These are phyloP conservation scores for Botrytis porri DNA, from an alignment of 2,329 filamentous ascomycete genomes.

Conservation along the genomic window DNA sequence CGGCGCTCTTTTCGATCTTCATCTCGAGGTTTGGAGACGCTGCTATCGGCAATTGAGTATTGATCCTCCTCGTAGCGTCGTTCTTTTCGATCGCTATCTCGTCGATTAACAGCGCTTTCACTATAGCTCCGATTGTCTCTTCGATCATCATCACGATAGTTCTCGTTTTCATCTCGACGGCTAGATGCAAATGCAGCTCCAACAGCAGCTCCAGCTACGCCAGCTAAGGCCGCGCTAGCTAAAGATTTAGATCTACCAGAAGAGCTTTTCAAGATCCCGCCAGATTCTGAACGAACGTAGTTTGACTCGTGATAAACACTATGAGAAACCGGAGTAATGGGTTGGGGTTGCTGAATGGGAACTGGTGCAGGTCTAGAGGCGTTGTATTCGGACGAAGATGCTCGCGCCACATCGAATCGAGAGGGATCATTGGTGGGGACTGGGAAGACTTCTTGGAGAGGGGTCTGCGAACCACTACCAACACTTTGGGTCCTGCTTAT, in stretches of 20 bases:
- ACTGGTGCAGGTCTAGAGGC: constrained; percentile 55
- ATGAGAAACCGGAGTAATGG: constrained; percentile 68
- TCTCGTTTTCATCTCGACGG: constrained; percentile 34
- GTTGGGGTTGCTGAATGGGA: constrained; percentile 81
- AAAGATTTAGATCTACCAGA: constrained; percentile 43
- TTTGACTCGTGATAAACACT: constrained; percentile 57
- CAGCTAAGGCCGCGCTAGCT: constrained; percentile 47
- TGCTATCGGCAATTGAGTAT: constrained; percentile 30
- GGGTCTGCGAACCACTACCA: constrained; percentile 37
- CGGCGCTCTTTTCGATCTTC: constrained; percentile 26
- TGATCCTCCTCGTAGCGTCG: constrained; percentile 28
- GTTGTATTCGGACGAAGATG: constrained; percentile 47
- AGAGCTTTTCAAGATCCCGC: constrained; percentile 31
- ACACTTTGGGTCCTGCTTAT: constrained; percentile 39
- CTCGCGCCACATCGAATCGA: constrained; percentile 56
- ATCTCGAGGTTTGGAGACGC: constrained; percentile 31
- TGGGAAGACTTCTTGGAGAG: constrained; percentile 64
- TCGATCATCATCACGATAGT: constrained; percentile 26
- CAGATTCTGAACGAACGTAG: constrained; percentile 37
- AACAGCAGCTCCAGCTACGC: constrained; percentile 49
- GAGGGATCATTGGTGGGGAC: constrained; percentile 63
- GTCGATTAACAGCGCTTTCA: constrained; percentile 23
- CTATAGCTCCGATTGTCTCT: constrained; percentile 22
- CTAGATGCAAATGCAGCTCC: constrained; percentile 47
- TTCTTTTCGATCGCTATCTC: constrained; percentile 25